Evolutionary conservation across 2,329 filamentous ascomycete species (phyloP).

Genomic region (Fusarium scirpi): DNA sequence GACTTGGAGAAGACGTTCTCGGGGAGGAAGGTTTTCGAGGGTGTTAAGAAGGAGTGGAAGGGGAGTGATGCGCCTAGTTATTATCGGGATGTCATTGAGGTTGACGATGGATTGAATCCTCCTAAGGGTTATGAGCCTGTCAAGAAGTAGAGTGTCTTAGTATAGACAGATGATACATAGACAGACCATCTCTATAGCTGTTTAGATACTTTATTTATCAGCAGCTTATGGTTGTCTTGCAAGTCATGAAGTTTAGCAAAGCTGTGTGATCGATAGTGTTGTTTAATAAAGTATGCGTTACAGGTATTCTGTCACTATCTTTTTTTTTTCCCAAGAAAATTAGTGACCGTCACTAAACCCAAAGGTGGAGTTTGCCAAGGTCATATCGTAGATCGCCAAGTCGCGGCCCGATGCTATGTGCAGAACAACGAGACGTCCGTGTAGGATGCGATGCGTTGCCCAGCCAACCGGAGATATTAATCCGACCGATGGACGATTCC

Average conservation of each 20-base stretch:
- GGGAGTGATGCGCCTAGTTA: slow-evolving; percentile 56
- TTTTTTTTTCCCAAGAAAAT: too few relatives aligned
- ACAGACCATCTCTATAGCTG: too few relatives aligned
- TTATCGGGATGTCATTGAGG: slow-evolving; percentile 56
- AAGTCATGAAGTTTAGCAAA: too few relatives aligned
- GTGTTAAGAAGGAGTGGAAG: slow-evolving; percentile 55
- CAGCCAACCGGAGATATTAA: too few relatives aligned
- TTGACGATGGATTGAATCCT: slow-evolving; percentile 58
- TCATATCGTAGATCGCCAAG: slow-evolving; percentile 11
- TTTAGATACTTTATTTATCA: too few relatives aligned
- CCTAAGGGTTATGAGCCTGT: slow-evolving; percentile 54
- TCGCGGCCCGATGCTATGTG: neutral
- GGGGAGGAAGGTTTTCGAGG: slow-evolving; percentile 53
- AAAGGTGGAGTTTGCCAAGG: neutral
- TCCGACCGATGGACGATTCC: too few relatives aligned
- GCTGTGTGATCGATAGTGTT: too few relatives aligned
- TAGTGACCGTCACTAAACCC: too few relatives aligned
- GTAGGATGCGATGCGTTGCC: too few relatives aligned
- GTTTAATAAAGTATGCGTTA: neutral
- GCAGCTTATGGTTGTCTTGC: too few relatives aligned
- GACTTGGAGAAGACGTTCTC: slow-evolving; percentile 48
- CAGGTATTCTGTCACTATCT: too few relatives aligned
- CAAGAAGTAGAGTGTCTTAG: slow-evolving; percentile 13
- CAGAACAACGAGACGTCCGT: too few relatives aligned
- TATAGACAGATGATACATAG: rapidly evolving